Base-by-base conservation (phyloP, 305 asterid genomes). In the Fraxinus nigra region DNA sequence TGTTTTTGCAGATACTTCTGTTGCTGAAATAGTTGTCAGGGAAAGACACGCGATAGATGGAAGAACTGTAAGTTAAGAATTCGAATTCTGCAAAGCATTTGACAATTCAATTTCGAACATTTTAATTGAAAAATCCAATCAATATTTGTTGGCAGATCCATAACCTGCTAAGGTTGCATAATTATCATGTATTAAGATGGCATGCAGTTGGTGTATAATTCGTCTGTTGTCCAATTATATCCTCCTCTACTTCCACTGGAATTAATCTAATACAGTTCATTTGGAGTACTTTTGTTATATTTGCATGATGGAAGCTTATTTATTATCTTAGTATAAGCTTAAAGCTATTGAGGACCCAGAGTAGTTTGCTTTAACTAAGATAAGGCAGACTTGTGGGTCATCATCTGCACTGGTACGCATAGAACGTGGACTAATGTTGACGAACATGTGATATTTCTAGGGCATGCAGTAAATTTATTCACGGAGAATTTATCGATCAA, bases 21-120 rank as follows among this genome's bases (percentile, higher is more conserved):
- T 92, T 83, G 97, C 98, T n/a, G 98, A 94, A 80, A 85, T 83
- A 88, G 98, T 94, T 77, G 95, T 89, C 65, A 90, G 85, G 87
- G 98, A 91, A 78, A 91, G 86, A 75, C 97, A 94, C 76, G 70
- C 87, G 69, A 92, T 94, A 35, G 95, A 94, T 83, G 96, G 94
- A 16, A 85, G 98, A 90, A 89, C 93, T 82, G 97, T 93, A 88
- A 92, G 92, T 90, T 40, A 11, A 78, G 13, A 38, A 34, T 26
- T 65, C 56, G 63, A 73, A 10, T 40, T 33, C 63, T 76, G 33
- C 73, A 40, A 35, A 10, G 35, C 24, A 54, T 78, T 78, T 81
- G 30, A 33, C 43, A 34, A 43, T 46, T 3, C 78, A 83, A 54
- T 77, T 38, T 4, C 3, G 61, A 48, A 69, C 65, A 79, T 32